Conservation (phyloP, 192 early-diverging fungal species). For the Geranomyces variabilis region DNA sequence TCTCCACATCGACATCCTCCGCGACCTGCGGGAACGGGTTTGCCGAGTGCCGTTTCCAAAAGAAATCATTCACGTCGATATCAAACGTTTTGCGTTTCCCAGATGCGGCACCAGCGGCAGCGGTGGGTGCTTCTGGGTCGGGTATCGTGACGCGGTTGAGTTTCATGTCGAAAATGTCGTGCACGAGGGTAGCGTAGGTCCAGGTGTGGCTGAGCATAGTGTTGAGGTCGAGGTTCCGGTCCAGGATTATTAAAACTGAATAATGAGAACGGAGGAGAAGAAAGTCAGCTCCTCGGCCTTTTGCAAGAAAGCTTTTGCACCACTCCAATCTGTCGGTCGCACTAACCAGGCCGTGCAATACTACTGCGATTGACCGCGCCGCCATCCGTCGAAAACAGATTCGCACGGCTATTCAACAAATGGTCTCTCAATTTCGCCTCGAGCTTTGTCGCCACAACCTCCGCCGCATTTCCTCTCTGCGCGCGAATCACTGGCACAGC, state of each 20-base stretch:
- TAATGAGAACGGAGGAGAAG: neutral
- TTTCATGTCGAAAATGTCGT: conserved; percentile 92
- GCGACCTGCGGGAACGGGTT: conserved; percentile 97
- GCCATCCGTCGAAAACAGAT: conserved; percentile 70
- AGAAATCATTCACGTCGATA: conserved; percentile 85
- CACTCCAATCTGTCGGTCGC: too few relatives aligned
- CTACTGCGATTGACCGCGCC: conserved; percentile 2
- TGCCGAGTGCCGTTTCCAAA: conserved; percentile 91
- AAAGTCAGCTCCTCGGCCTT: too few relatives aligned
- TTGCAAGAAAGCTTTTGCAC: too few relatives aligned
- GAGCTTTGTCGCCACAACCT: conserved; percentile 88
- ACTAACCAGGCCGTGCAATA: conserved; percentile 60
- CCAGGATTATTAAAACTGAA: conserved; percentile 82
- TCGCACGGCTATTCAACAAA: conserved; percentile 83
- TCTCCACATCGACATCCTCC: conserved; percentile 88
- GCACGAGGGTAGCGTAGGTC: conserved; percentile 96
- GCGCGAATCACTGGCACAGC: conserved; percentile 86
- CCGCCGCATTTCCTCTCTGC: conserved; percentile 89
- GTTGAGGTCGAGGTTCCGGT: conserved; percentile 88
- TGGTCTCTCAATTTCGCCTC: conserved; percentile 91
- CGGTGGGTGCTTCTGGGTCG: conserved; percentile 12
- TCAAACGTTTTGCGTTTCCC: conserved; percentile 78
- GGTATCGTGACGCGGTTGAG: conserved; percentile 81
- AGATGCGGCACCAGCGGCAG: too few relatives aligned
- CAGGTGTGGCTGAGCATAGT: conserved; percentile 95